Evolutionary conservation across 179 eudicot species (phyloP).

Genomic region (Sideroxylon spinosum): DNA sequence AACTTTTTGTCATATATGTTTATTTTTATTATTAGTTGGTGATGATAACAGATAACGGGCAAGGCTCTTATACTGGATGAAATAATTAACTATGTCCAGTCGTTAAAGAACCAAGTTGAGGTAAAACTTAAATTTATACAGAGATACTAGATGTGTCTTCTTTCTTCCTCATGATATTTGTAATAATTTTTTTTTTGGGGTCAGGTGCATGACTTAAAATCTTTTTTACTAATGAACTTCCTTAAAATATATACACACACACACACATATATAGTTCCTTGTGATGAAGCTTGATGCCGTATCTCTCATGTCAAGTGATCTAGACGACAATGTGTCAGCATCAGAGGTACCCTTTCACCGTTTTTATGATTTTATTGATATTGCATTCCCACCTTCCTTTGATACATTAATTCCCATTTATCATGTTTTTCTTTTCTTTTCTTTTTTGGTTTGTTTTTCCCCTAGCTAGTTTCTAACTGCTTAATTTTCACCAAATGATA

Average conservation of each 20-base stretch:
- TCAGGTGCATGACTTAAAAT: too few relatives aligned
- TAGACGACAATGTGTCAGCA: neutral
- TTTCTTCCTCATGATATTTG: neutral
- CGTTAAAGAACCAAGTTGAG: slow-evolving; percentile 11
- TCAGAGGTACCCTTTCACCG: neutral
- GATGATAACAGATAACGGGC: neutral
- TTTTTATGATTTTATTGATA: too few relatives aligned
- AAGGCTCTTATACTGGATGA: slow-evolving; percentile 12
- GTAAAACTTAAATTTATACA: neutral
- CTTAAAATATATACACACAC: too few relatives aligned
- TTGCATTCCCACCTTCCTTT: too few relatives aligned
- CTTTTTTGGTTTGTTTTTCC: neutral
- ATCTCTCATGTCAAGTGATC: neutral
- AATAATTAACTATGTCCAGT: slow-evolving; percentile 5
- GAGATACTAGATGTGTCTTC: neutral
- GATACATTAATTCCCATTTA: too few relatives aligned
- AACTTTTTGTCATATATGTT: neutral
- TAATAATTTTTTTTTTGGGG: neutral
- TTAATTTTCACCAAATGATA: neutral
- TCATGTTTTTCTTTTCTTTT: neutral
- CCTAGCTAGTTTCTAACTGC: neutral
- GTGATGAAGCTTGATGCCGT: neutral
- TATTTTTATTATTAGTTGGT: neutral
- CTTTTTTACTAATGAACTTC: too few relatives aligned
- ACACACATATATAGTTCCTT: neutral